These are phyloP conservation scores for Penicillium coprophilum DNA, from an alignment of 495 filamentous ascomycete genomes.

Conservation along the genomic window DNA sequence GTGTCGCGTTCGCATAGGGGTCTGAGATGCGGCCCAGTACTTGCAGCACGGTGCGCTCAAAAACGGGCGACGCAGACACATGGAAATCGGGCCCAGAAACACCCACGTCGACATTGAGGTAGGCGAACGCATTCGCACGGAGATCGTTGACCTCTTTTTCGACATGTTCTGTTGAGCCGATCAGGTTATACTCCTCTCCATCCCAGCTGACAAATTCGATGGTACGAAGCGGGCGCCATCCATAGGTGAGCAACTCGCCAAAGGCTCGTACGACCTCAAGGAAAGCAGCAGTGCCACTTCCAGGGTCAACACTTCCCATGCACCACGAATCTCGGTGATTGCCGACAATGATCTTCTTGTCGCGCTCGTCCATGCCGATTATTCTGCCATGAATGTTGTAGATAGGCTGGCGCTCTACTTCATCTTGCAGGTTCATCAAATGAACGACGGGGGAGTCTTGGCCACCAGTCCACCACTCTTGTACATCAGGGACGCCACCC, in stretches of 20 bases:
- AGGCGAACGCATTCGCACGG: slow-evolving; percentile 67
- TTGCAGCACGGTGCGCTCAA: slow-evolving; percentile 66
- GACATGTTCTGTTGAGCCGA: slow-evolving; percentile 93
- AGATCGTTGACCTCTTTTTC: slow-evolving; percentile 63
- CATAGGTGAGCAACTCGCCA: slow-evolving; percentile 65
- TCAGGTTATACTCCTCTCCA: slow-evolving; percentile 86
- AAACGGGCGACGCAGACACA: slow-evolving; percentile 76
- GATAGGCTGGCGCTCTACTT: slow-evolving; percentile 76
- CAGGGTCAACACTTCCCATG: slow-evolving; percentile 81
- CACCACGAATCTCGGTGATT: slow-evolving; percentile 95
- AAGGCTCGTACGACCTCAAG: slow-evolving; percentile 83
- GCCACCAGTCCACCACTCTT: slow-evolving; percentile 83
- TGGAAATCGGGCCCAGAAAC: slow-evolving; percentile 72
- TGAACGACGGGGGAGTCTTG: slow-evolving; percentile 71
- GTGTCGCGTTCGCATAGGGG: slow-evolving; percentile 66
- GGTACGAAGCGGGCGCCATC: slow-evolving; percentile 89
- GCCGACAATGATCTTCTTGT: slow-evolving; percentile 87
- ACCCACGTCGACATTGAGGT: slow-evolving; percentile 89
- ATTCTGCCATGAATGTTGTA: slow-evolving; percentile 89
- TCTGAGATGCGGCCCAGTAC: slow-evolving; percentile 73
- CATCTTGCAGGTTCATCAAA: slow-evolving; percentile 86
- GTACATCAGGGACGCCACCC: slow-evolving; percentile 68
- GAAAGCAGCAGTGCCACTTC: slow-evolving; percentile 87
- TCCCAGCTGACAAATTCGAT: slow-evolving; percentile 98
- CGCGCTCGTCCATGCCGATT: slow-evolving; percentile 71